Base-by-base conservation (phyloP, 257 asterid species). In the Capsicum pubescens region DNA sequence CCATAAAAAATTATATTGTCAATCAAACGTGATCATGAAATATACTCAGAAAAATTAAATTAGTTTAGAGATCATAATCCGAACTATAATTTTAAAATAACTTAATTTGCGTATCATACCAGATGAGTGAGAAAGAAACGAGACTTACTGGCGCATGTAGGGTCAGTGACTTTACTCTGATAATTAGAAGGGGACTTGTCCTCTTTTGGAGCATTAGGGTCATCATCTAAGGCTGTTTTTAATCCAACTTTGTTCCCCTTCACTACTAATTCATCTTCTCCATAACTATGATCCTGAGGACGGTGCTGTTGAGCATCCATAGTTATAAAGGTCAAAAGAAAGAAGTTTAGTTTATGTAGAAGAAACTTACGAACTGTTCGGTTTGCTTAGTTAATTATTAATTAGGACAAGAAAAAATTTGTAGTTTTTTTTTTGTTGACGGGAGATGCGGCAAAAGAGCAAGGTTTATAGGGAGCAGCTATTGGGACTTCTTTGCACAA, bases 121-220 rank as follows among this genome's bases (percentile, higher is more conserved):
- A 39, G 5, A 39, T 0, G 5, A 39, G 42, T 39, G 42, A 39
- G 42, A 39, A 39, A 39, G 42, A 39, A 39, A 39, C 42, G 42
- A 39, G 42, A 39, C 42, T 26, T 88, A 91, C 97, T 93, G 61
- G 79, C 59, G 3, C 88, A 89, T 0, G 95, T 89, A 5, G 97
- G 95, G 88, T 94, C 97, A 46, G 70, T 11, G 9, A 86, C 91
- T 86, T 95, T 94, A 74, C 90, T 15, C 83, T 94, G 88, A 80
- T 95, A 89, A 85, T 92, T 94, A 0, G 92, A 86, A 57, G 90
- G 60, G 1, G 9, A 15, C 0, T 79, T 76, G 0, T 76, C 81
- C 39, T 52, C 78, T 46, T 79, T 85, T 0, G 89, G 90, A 7
- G 88, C 57, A 17, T 93, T 90, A 52, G 94, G 95, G 84, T 91